Evolutionary conservation across 73 alveolate species (phyloP).

Genomic region (Paramecium pentaurelia): DNA sequence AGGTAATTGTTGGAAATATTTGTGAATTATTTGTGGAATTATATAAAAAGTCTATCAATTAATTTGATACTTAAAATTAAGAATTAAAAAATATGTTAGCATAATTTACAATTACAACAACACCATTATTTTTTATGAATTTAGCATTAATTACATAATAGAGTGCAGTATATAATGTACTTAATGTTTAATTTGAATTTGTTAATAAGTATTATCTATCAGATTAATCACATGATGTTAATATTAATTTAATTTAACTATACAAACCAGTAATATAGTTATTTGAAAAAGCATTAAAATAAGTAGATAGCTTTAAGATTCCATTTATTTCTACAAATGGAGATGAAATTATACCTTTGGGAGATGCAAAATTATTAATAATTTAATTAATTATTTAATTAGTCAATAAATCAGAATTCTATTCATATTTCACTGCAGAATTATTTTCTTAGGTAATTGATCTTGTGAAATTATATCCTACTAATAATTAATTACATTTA

Average conservation of each 20-base stretch:
- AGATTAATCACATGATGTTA: not conserved
- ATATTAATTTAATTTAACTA: not conserved
- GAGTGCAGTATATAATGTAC: not conserved
- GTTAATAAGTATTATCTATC: not conserved
- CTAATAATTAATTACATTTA: not conserved
- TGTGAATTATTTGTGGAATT: conserved; percentile 1
- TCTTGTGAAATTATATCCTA: not conserved
- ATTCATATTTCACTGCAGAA: not conserved
- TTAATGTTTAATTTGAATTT: not conserved
- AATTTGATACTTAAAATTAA: not conserved
- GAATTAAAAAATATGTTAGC: not conserved
- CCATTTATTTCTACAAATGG: not conserved
- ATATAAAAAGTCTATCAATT: not conserved
- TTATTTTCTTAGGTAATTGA: not conserved
- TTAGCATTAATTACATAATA: not conserved
- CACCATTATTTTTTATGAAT: not conserved
- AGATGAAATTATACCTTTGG: not conserved
- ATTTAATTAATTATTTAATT: not conserved
- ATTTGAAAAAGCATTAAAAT: not conserved
- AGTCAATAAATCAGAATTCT: not conserved
- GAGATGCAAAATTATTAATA: not conserved
- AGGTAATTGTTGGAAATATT: not conserved
- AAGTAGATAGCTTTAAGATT: not conserved
- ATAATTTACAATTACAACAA: not conserved
- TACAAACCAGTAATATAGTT: not conserved